Evolutionary conservation across 106 monocot genomes (phyloP), one percentile per base, ranked within the genome.

Genomic region (Apostasia shenzhenica): DNA sequence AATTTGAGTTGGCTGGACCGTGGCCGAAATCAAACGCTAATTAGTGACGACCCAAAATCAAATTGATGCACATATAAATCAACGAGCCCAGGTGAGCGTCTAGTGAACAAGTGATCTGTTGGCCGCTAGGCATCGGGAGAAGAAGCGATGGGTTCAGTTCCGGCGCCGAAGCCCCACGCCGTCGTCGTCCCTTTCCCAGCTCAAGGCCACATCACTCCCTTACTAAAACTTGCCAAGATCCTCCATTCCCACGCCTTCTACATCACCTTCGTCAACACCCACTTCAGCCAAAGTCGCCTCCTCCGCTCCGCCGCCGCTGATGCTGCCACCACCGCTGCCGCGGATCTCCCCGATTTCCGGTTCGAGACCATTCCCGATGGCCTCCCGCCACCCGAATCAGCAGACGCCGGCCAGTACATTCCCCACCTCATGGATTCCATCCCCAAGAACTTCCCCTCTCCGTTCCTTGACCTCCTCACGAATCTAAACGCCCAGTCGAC

Each of bases 361-460:
- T 79, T 84, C 48, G 65, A 72, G 41, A 51, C 75, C 58, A 71
- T 83, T 44, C 57, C 83, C 2, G 84, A 88, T 52, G 88, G 84
- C 54, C 64, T 84, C 45, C 81, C 84, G 6, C 49, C 40, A 26
- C 26, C 45, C 2, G n/a, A 7, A 49, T 49, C 14, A 45, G 7
- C 41, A 1, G 68, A 69, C 55, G 68, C 10, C 1, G 55, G 54
- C 26, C 68, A 69, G 41, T 53, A 69, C 45, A 55, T 55, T 4
- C 42, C 68, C 2, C 7, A 10, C 5, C 54, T 69, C 1, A 55
- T 44, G 4, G 55, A 53, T 2, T 69, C 42, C 1, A 69, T 55
- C 12, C 11, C 51, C 7, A 53, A 69, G 68, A 41, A 51, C 13
- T 55, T 41, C 42, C 40, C 55, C 37, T 6, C 2, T 3, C 68